These are phyloP conservation scores for Didymellaceae sp. DNA, from an alignment of 2,329 filamentous ascomycete genomes.

Conservation along the genomic window DNA sequence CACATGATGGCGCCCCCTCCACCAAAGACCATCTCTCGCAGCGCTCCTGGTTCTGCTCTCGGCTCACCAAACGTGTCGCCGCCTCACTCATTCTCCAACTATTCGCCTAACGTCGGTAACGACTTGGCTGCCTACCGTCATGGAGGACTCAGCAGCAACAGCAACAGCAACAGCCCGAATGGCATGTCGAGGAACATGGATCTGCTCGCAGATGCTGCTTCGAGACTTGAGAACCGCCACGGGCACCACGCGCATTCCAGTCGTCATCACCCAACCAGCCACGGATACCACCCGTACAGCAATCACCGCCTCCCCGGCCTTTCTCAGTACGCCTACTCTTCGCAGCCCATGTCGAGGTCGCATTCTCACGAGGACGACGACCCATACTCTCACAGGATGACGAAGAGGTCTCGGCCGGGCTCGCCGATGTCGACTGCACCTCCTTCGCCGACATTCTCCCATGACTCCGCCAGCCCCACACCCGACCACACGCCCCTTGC, in stretches of 20 bases:
- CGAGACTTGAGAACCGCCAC: conserved; percentile 69
- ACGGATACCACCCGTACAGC: conserved; percentile 55
- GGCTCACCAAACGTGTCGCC: conserved; percentile 96
- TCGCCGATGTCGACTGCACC: conserved; percentile 95
- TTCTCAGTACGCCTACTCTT: conserved; percentile 62
- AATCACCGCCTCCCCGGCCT: conserved; percentile 66
- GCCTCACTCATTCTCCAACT: conserved; percentile 79
- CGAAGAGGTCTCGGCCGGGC: conserved; percentile 90
- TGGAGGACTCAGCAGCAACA: conserved; percentile 41
- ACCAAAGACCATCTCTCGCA: conserved; percentile 79
- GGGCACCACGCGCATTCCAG: conserved; percentile 49
- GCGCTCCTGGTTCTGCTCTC: conserved; percentile 83
- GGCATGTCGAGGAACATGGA: conserved; percentile 66
- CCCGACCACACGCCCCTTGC: conserved; percentile 98
- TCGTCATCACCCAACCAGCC: conserved; percentile 50
- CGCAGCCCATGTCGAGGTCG: conserved; percentile 88
- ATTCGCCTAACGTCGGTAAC: conserved; percentile 64
- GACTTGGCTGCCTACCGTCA: conserved; percentile 63
- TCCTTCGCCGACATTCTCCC: conserved; percentile 94
- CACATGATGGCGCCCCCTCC: conserved; percentile 80
- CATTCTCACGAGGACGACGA: conserved; percentile 86
- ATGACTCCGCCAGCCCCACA: conserved; percentile 93
- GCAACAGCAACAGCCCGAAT: conserved; percentile 55
- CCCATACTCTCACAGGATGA: conserved; percentile 75
- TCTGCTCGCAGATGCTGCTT: conserved; percentile 72